phyloP scores from a whole-genome alignment of 768 basidiomycete genomes.

The Lentinula aciculospora region DNA sequence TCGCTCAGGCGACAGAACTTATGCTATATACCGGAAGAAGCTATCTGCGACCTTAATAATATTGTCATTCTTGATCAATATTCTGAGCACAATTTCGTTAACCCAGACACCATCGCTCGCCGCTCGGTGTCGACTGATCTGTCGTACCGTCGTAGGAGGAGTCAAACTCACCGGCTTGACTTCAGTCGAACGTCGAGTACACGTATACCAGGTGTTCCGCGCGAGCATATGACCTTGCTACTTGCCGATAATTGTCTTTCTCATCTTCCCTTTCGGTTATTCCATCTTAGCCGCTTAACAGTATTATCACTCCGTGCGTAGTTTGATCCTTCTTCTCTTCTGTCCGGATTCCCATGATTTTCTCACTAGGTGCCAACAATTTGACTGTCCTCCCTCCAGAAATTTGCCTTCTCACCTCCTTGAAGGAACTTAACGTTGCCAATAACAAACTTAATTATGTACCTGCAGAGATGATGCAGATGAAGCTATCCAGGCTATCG shows the following conservation, averaged over 20 bases:
- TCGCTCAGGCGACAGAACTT: not conserved
- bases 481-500: conserved; percentile 42
- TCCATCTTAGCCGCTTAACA: conserved; percentile 49
- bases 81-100: conserved; percentile 20
- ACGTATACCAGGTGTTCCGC: conserved; percentile 17
- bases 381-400: conserved; percentile 58
- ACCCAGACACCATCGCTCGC: not conserved
- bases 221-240: conserved; percentile 50
- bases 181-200: not conserved
- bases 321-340: not conserved
- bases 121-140: not conserved
- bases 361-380: conserved; percentile 49
- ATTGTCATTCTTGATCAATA: conserved; percentile 38
- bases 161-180: not conserved
- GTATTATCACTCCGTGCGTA: conserved; percentile 60
- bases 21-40: conserved; percentile 37
- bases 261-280: conserved; percentile 51
- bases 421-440: conserved; percentile 57
- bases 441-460: conserved; percentile 54
- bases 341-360: not conserved
- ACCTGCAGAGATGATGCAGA: conserved; percentile 58
- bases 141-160: not conserved
- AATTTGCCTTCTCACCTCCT: conserved; percentile 44
- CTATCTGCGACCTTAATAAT: conserved; percentile 39
- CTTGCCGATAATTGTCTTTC: conserved; percentile 51